Conservation (phyloP, 2,329 filamentous ascomycete genomes). For the Sporothrix variecibatus region DNA sequence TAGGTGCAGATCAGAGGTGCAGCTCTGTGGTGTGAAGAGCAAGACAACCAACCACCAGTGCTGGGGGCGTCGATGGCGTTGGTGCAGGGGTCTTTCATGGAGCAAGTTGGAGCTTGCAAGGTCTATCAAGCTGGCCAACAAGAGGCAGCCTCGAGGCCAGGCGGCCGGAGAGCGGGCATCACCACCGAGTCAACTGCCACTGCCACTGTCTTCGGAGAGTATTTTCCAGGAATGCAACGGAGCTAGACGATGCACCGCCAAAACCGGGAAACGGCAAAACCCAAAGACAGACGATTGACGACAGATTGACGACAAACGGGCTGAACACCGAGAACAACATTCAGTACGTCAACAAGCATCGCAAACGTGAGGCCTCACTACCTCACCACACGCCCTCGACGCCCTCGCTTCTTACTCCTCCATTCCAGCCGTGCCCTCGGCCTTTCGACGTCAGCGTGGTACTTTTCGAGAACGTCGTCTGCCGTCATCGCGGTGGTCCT, state of each 20-base stretch:
- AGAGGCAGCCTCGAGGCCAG: background rate
- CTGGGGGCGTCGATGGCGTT: background rate
- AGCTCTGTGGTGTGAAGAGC: background rate
- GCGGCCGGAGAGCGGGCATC: background rate
- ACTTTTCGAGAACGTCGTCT: background rate
- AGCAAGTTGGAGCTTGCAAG: background rate
- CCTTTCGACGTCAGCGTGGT: background rate
- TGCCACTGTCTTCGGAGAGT: background rate
- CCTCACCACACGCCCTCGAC: background rate
- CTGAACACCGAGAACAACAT: background rate
- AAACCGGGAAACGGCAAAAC: slow-evolving; percentile 3
- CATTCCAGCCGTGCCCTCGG: background rate
- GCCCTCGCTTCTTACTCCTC: background rate
- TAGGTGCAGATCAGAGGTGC: background rate
- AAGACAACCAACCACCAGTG: slow-evolving; percentile 14
- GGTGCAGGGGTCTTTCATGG: background rate
- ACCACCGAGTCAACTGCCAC: background rate
- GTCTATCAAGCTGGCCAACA: slow-evolving; percentile 2
- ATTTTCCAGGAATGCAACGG: background rate
- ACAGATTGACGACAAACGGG: background rate
- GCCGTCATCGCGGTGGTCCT: slow-evolving; percentile 3
- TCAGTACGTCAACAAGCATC: background rate
- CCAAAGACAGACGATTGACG: background rate
- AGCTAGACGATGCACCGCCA: background rate
- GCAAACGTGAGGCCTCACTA: background rate